Evolutionary conservation across 805 yeast species (phyloP), one percentile per base, ranked within the genome.

Genomic region (Ogataea polymorpha): DNA sequence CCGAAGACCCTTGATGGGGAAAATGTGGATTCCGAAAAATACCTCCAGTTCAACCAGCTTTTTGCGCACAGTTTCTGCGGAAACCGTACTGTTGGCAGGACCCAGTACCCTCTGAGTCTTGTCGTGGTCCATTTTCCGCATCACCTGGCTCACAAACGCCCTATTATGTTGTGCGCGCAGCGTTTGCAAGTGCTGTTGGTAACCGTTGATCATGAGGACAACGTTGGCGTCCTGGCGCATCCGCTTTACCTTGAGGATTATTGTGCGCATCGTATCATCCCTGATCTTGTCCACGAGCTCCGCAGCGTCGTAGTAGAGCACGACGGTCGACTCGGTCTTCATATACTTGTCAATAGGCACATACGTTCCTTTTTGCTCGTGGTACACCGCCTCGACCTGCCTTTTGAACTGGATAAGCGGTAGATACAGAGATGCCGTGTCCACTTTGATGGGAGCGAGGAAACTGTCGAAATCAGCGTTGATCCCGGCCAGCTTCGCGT

Each of bases 381-480:
- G 74, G 57, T 80, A 83, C 1, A 54, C 55, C 0, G 84, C 73
- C 15, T 60, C 65, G 5, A 72, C 67, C 13, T 62, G 62, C 30
- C 90, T 61, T 35, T 70, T 65, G 75, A 85, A 82, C 34, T 62
- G 58, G 2, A 82, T 68, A 3, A 71, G 39, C 0, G 83, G 83
- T 2, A 66, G 40, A 12, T 59, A 56, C 17, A 55, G 31, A 47
- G 42, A 17, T 45, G 54, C 23, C 49, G 57, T 37, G 60, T 48
- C 41, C 6, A 53, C 37, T 4, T 26, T 32, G 13, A 54, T 44
- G 7, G 56, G 51, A 0, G 35, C 20, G 5, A 51, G 23, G 3
- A 53, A 39, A 7, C 27, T 23, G 6, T 46, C 45, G 32, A 46
- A 48, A 35, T 51, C 46, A 3, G 51, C 39, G 37, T 50, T 50